Base-by-base conservation (phyloP, 129 eudicot genomes). In the Mikania micrantha region DNA sequence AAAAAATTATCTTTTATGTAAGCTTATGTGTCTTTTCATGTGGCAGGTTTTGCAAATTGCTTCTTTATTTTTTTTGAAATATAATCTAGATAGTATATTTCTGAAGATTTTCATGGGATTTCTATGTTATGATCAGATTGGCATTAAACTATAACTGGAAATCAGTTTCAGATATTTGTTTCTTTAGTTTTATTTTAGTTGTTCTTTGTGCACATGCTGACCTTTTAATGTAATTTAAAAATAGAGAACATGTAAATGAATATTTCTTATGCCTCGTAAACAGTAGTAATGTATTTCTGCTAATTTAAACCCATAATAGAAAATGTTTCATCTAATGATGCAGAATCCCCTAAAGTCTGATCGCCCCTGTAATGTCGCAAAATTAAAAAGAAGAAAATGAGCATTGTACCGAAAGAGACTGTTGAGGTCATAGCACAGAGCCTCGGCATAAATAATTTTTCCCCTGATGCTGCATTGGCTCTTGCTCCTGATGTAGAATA, bases 401-500 rank as follows among this genome's bases (percentile, higher is more conserved):
- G 92, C 75, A 86, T 86, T 8, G 85, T 86, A 36, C 88, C 92
- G 2, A 83, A 86, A 75, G 92, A 86, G 76, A 79, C 88, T 1
- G 87, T 86, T 22, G 88, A 86, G 81, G 92, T 83, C 27, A 82
- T 86, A 48, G 81, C 92, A 58, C 92, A 86, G 69, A 86, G 88
- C 75, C 77, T 83, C 24, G 92, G 92, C 65, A 86, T 86, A 39
- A 86, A 78, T 70, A 80, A 72, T 76, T 66, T 86, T 74, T 71
- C 85, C 69, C 77, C 70, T 41, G 92, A 86, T 77, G 88, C 81
- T 36, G 88, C 88, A 7, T 81, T 86, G 75, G 85, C 88, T 22
- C 84, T 86, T 68, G 92, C 84, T 80, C 92, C 88, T 71, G 92
- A 86, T 68, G 92, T 86, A 59, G 92, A 86, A 75, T 86, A 86